Evolutionary conservation across 108 stramenopile genomes (phyloP).

Genomic region (Fistulifera solaris): DNA sequence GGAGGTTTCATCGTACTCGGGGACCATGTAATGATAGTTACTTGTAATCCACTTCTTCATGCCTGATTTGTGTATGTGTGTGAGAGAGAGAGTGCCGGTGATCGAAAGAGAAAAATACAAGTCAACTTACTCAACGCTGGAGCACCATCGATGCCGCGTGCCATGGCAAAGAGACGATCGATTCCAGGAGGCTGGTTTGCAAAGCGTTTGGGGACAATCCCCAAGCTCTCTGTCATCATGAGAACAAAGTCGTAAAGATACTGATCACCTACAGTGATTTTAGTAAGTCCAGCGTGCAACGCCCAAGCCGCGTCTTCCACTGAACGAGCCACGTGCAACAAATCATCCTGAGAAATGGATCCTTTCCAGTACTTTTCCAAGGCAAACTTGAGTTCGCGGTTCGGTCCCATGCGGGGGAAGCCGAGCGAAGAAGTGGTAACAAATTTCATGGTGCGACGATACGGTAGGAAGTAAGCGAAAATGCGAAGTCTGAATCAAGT

Average conservation of each 20-base stretch:
- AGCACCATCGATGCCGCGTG: conserved; percentile 40
- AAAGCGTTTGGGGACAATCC: conserved; percentile 23
- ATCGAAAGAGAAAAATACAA: not conserved
- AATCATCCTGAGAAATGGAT: conserved; percentile 9
- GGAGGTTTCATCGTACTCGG: conserved; percentile 34
- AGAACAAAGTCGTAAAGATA: conserved; percentile 48
- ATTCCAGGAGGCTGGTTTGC: conserved; percentile 17
- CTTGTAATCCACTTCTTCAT: conserved; percentile 66
- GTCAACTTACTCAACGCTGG: conserved; percentile 33
- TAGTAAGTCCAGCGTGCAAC: conserved; percentile 33
- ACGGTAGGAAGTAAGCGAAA: not conserved
- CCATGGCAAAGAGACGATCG: conserved; percentile 48
- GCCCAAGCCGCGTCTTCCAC: conserved; percentile 39
- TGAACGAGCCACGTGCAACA: conserved; percentile 15
- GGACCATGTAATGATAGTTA: conserved; percentile 69
- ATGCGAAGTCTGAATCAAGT: too few species aligned
- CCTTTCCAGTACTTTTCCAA: conserved; percentile 53
- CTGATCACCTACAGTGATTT: conserved; percentile 42
- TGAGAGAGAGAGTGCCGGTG: not conserved
- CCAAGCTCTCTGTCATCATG: conserved; percentile 23
- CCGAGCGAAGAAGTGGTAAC: conserved; percentile 29
- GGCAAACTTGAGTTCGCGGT: conserved; percentile 58
- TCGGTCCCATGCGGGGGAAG: conserved; percentile 55
- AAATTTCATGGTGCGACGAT: conserved; percentile 14
- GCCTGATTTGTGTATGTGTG: conserved; percentile 13